These are phyloP conservation scores for Alternaria alternata DNA, from an alignment of 2,329 filamentous ascomycete genomes.

Conservation along the genomic window DNA sequence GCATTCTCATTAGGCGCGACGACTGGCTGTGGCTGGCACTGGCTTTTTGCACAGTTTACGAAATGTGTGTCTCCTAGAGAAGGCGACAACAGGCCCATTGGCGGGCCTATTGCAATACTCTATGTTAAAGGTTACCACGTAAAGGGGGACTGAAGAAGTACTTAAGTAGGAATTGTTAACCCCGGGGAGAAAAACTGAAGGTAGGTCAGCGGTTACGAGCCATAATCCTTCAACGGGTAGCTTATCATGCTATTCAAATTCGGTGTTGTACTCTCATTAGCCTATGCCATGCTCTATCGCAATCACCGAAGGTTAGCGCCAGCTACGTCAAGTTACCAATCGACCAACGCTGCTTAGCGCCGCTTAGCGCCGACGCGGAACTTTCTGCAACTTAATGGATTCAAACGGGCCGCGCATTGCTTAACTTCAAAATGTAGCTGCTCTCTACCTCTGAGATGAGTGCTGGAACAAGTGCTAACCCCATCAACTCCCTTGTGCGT, in stretches of 20 bases:
- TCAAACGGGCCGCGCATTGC: background rate
- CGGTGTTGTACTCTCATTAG: slow-evolving; percentile 1
- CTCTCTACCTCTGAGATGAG: background rate
- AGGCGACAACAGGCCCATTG: background rate
- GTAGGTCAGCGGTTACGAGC: background rate
- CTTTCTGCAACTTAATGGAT: background rate
- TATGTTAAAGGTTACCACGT: background rate
- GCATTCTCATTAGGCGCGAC: slow-evolving; percentile 22
- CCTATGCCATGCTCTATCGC: slow-evolving; percentile 3
- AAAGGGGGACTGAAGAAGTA: background rate
- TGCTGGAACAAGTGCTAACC: background rate
- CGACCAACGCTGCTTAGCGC: slow-evolving; percentile 14
- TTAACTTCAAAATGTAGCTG: too few species aligned
- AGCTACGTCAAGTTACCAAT: slow-evolving; percentile 12
- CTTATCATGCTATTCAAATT: background rate
- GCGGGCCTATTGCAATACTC: slow-evolving; percentile 7
- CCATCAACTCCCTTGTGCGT: slow-evolving; percentile 1
- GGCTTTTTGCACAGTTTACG: background rate
- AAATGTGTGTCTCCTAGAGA: slow-evolving; percentile 4
- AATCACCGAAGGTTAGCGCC: slow-evolving; percentile 6
- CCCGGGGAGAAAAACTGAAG: background rate
- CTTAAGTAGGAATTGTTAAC: background rate
- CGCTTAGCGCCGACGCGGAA: slow-evolving; percentile 2
- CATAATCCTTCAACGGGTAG: background rate
- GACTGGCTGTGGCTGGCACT: slow-evolving; percentile 18